Evolutionary conservation across 75 land plant genomes (phyloP).

Genomic region (Cupressus sempervirens): DNA sequence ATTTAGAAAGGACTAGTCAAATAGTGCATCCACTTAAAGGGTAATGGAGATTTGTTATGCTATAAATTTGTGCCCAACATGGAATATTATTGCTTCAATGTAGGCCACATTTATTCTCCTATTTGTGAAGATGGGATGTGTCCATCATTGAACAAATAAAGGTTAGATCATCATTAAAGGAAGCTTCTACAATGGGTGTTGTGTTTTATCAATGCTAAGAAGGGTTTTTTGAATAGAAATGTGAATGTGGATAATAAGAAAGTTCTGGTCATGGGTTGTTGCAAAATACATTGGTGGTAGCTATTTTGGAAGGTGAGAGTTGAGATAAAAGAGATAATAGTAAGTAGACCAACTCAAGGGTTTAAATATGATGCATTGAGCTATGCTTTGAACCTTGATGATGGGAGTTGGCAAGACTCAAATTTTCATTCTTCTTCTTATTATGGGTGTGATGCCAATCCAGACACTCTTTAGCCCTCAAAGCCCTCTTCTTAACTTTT

Average conservation of each 20-base stretch:
- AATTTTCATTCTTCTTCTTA: background rate
- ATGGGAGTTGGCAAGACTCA: slow-evolving; percentile 2
- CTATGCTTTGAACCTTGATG: slow-evolving; percentile 23
- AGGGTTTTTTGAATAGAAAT: background rate
- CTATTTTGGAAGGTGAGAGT: slow-evolving; percentile 14
- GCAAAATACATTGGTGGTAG: slow-evolving; percentile 2
- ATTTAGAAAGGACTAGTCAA: background rate
- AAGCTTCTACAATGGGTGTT: background rate
- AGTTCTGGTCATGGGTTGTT: slow-evolving; percentile 2
- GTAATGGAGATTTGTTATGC: background rate
- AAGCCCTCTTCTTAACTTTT: background rate
- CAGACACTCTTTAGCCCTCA: background rate
- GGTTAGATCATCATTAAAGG: background rate
- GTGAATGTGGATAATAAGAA: background rate
- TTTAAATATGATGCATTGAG: slow-evolving; percentile 21
- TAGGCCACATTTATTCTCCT: background rate
- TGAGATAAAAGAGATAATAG: slow-evolving; percentile 12
- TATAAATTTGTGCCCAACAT: background rate
- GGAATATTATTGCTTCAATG: slow-evolving; percentile 6
- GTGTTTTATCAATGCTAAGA: background rate
- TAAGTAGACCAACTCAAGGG: background rate
- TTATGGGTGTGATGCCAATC: background rate
- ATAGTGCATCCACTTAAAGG: background rate
- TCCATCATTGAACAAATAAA: background rate
- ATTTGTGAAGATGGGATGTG: background rate